phyloP scores from a whole-genome alignment of 1,139 yeast species.

The Saccharomyces hybrid region DNA sequence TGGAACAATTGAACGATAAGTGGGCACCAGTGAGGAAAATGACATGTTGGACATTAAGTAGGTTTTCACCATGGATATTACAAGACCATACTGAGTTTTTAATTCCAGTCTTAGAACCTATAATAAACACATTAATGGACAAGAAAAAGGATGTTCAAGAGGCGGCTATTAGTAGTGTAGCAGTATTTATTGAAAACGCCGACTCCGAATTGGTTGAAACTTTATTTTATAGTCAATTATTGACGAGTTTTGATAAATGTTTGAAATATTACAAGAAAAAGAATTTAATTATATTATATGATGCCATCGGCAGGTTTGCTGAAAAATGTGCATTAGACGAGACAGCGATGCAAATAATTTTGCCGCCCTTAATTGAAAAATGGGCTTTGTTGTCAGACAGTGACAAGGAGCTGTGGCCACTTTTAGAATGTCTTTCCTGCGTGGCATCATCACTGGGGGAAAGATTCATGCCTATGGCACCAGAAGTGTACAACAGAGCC shows the following conservation, averaged over 20 bases:
- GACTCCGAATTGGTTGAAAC: constrained; percentile 51
- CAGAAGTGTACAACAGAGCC: constrained; percentile 80
- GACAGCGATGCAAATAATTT: constrained; percentile 49
- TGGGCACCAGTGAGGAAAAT: constrained; percentile 88
- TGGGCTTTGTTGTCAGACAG: constrained; percentile 72
- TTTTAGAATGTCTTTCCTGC: constrained; percentile 85
- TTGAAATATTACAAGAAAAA: constrained; percentile 73
- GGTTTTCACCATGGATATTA: constrained; percentile 78
- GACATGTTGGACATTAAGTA: constrained; percentile 89
- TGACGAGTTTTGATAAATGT: constrained; percentile 66
- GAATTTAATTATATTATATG: constrained; percentile 74
- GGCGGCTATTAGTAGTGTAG: constrained; percentile 83
- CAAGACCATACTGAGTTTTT: constrained; percentile 63
- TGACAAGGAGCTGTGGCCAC: constrained; percentile 83
- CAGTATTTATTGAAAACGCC: constrained; percentile 73
- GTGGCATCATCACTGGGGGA: constrained; percentile 85
- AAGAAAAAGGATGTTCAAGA: constrained; percentile 88
- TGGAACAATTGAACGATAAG: constrained; percentile 65
- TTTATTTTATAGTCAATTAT: constrained; percentile 52
- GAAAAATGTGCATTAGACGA: constrained; percentile 58
- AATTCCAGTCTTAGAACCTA: constrained; percentile 69
- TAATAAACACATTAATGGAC: constrained; percentile 70
- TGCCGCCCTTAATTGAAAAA: constrained; percentile 74
- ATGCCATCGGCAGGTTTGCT: constrained; percentile 86
- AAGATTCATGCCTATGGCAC: constrained; percentile 80